phyloP scores from a whole-genome alignment of 345 rosid genomes.

The Syzygium oleosum region DNA sequence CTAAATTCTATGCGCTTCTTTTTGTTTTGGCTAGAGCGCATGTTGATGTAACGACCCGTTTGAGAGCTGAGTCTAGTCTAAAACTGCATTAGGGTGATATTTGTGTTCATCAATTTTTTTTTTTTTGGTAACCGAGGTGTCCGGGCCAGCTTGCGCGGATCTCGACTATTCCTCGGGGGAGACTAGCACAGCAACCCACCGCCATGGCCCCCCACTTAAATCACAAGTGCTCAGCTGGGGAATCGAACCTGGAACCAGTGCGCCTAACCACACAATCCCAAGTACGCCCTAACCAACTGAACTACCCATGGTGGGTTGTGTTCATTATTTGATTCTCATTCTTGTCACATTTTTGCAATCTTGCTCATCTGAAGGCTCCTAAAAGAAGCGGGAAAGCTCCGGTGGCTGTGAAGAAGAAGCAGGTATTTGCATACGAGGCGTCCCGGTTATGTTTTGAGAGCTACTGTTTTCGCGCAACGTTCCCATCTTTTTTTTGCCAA shows the following conservation, averaged over 20 bases:
- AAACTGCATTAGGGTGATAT: background rate
- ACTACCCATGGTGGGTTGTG: too few relatives aligned
- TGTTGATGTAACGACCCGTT: background rate
- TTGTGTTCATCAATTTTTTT: too few relatives aligned
- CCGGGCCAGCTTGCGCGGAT: too few relatives aligned
- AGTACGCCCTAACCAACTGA: too few relatives aligned
- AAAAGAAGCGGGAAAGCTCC: slow-evolving; percentile 37
- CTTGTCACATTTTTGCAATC: background rate
- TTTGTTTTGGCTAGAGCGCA: background rate
- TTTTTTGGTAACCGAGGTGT: too few relatives aligned
- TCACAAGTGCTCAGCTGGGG: too few relatives aligned
- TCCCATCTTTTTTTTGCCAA: background rate
- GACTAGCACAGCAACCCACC: too few relatives aligned
- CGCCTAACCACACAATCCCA: too few relatives aligned
- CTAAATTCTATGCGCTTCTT: background rate
- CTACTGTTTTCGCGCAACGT: background rate
- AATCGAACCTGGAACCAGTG: too few relatives aligned
- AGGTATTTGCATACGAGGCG: background rate
- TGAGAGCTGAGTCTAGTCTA: background rate
- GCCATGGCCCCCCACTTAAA: too few relatives aligned
- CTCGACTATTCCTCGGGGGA: too few relatives aligned
- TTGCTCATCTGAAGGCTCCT: slow-evolving; percentile 24
- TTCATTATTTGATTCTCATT: background rate
- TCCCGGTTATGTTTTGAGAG: background rate
- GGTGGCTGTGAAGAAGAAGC: slow-evolving; percentile 35